phyloP scores from a whole-genome alignment of 1,284 basidiomycete species.

The Coniferiporia weirii region DNA sequence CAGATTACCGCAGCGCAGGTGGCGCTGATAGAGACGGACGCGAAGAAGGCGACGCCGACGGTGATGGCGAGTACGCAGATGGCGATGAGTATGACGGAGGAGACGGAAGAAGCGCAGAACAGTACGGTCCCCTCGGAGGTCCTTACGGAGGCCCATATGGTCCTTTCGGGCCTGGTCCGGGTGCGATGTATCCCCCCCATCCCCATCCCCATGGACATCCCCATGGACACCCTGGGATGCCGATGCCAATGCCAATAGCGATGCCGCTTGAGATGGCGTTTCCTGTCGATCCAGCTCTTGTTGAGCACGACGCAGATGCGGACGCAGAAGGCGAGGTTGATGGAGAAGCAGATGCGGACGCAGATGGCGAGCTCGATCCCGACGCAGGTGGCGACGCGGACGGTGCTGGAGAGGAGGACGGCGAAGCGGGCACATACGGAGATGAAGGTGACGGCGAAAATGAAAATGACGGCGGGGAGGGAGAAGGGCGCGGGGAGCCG shows the following conservation, averaged over 20 bases:
- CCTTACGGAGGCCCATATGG: not conserved
- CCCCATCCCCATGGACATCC: not conserved
- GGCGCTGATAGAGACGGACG: not conserved
- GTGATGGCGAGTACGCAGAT: not conserved
- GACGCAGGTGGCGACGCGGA: not conserved
- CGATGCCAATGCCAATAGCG: not conserved
- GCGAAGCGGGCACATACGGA: not conserved
- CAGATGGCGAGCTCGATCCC: not conserved
- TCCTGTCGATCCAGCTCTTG: slow-evolving; percentile 13
- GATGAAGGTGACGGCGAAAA: not conserved
- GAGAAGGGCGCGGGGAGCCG: not conserved
- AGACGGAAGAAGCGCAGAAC: not conserved
- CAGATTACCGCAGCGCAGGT: not conserved
- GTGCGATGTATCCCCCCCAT: not conserved
- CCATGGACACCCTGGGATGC: not conserved
- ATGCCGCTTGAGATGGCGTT: slow-evolving; percentile 13
- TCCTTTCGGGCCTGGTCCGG: not conserved
- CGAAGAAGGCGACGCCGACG: not conserved
- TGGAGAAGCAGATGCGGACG: slow-evolving; percentile 7
- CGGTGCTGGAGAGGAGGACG: not conserved
- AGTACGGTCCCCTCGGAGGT: not conserved
- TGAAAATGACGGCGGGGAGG: not conserved
- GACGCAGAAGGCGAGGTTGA: slow-evolving; percentile 2
- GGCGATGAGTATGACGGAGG: not conserved
- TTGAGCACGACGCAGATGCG: not conserved